Base-by-base conservation (phyloP, 257 asterid species). In the Phtheirospermum japonicum region DNA sequence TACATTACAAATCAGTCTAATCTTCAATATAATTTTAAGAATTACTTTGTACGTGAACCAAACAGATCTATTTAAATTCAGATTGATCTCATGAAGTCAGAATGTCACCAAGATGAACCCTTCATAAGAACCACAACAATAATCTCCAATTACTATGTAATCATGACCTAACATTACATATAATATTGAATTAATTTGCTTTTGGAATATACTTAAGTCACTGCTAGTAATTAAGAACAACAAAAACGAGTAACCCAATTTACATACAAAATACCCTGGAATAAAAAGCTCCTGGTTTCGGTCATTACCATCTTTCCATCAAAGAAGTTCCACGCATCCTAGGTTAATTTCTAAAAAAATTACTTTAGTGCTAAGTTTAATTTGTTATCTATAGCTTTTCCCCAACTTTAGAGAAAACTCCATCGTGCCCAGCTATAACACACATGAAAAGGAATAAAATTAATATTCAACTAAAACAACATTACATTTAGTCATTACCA, bases 361-460 rank as follows among this genome's bases (percentile, higher is more conserved):
- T 19, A 4, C 19, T 19, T 1, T 18, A 59, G 65, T 18, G 65
- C 34, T 19, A 39, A 37, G 33, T 57, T 30, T 32, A 23, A 56
- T 56, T 32, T 34, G 19, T 28, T 8, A 40, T 30, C 49, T 16
- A 57, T 7, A 57, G 49, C 16, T 14, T 32, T 56, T 56, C 20
- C 45, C 11, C 61, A 32, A n/a, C 28, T 30, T 56, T 12, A 12
- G 13, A n/a, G 6, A 43, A 43, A 43, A n/a, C 17, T 43, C 7
- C 50, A 43, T 43, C 50, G 12, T 43, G 7, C 50, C 50, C 7
- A 43, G 50, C n/a, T 43, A 43, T 31, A 56, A 13, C 31, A 4
- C 37, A 23, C 59, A 53, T 53, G 14, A 53, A 53, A 53, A 53
- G 59, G 59, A 53, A 53, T 36, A 53, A 53, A 26, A 53, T n/a